Base-by-base conservation (phyloP, 257 asterid species). In the Petunia secreta region DNA sequence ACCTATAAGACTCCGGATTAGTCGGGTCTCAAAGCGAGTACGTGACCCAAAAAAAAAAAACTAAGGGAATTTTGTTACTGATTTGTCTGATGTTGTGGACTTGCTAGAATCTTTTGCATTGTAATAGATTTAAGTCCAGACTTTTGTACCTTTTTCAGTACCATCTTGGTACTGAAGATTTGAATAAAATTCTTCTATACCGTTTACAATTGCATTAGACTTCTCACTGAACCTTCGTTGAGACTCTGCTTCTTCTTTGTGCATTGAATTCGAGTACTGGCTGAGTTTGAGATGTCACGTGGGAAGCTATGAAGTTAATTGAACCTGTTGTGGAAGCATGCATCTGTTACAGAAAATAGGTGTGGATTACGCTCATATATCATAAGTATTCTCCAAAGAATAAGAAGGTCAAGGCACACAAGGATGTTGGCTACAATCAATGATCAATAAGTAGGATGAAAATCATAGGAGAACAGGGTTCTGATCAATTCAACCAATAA, bases 151-250 rank as follows among this genome's bases (percentile, higher is more conserved):
- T 39, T 50, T 39, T 48, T 14, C 74, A 65, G 74, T 50, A 65
- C 74, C 75, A 66, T 14, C 52, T 66, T 66, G 75, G 53, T 40
- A 66, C 13, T 5, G 25, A 25, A 25, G 25, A 25, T 25, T 25
- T 25, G 71, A 64, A 64, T 15, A 40, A 5, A 63, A 4, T 10
- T 84, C 74, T 43, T 67, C 85, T 4, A 43, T 14, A 36, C 75
- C 82, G 13, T 16, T 87, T 25, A 25, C 25, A 25, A 25, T 25
- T 25, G 25, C 25, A 25, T 25, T 25, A 25, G 25, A 25, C 25
- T 25, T 25, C 25, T 25, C 25, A 25, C 25, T 25, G 25, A 25
- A 25, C 25, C 25, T 25, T 25, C 25, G 25, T 25, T 25, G 25
- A 25, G 25, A 25, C 25, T 25, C 25, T 25, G 25, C 25, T 25